These are phyloP conservation scores for Macadamia tetraphylla DNA, from an alignment of 164 flowering plant genomes.

Conservation along the genomic window DNA sequence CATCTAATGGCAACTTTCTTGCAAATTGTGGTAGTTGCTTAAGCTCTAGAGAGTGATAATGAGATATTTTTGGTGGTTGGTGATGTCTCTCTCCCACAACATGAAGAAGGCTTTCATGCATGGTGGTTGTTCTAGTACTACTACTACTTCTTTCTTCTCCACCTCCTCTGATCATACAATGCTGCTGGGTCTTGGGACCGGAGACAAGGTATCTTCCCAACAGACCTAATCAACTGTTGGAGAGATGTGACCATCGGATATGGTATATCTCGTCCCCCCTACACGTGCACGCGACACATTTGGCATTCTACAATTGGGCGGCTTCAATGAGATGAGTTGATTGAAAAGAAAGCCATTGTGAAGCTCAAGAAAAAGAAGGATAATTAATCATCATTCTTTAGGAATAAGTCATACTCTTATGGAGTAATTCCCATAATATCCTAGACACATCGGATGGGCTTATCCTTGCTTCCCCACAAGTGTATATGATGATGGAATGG, in stretches of 20 bases:
- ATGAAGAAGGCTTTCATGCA: background rate
- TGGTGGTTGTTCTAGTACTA: background rate
- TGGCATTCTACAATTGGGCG: no score
- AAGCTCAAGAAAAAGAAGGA: no score
- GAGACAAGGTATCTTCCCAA: slow-evolving; percentile 1
- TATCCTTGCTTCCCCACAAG: no score
- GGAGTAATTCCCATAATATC: no score
- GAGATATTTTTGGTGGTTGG: slow-evolving; percentile 12
- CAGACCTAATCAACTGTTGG: no score
- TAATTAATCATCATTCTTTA: no score
- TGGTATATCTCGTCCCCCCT: background rate
- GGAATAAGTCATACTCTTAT: no score
- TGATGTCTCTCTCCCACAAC: slow-evolving; percentile 7
- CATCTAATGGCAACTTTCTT: slow-evolving; percentile 10
- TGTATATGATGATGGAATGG: no score
- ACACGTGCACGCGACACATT: no score
- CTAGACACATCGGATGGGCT: no score
- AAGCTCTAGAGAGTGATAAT: slow-evolving; percentile 5
- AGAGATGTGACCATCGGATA: slow-evolving; percentile 1
- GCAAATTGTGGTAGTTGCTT: slow-evolving; percentile 11
- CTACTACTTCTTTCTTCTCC: slow-evolving; percentile 13
- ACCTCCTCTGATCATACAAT: slow-evolving; percentile 4
- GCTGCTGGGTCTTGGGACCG: slow-evolving; percentile 13
- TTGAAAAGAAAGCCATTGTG: no score
- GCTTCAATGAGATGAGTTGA: no score